Evolutionary conservation across 805 yeast species (phyloP), one percentile per base, ranked within the genome.

Genomic region (Candida ipomoeae): DNA sequence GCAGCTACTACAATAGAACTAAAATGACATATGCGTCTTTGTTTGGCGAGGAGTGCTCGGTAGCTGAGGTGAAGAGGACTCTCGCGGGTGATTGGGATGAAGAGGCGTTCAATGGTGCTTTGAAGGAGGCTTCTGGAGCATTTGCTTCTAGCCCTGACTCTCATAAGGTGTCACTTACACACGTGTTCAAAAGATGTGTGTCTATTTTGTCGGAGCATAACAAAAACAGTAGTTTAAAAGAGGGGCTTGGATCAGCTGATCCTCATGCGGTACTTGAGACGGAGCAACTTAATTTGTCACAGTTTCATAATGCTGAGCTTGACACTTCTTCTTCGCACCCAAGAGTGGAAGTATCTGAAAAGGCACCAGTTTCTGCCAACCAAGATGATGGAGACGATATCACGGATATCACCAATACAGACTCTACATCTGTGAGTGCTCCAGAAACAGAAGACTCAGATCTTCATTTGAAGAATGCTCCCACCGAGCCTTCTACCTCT

Each of bases 311-410:
- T 36, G 41, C 41, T 13, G 48, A 45, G 34, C 31, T 44, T 15
- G 40, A 44, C 14, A n/a, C 33, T 13, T 2, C 37, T 32, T 5
- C 45, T 15, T n/a, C 44, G 15, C 31, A 45, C n/a, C 40, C 40
- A n/a, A 32, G 14, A 18, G 7, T 26, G 17, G 23, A 21, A 20
- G 14, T 26, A 26, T 13, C n/a, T 17, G 29, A 31, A 7, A 31
- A 14, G 5, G 29, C 49, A 32, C 60, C 31, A 33, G 14, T 6
- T 18, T 33, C 45, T 18, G 15, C 45, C n/a, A 32, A 32, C 38
- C 38, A 53, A 23, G 54, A 51, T 23, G 66, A 52, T 1, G 65
- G 65, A 8, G 65, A 64, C 26, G 59, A 55, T 34, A 54, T 55
- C 26, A 50, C 53, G 13, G 45, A 42, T n/a, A 42, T 42, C 8